phyloP scores from a whole-genome alignment of 1,139 yeast genomes.

The Candida frijolesensis region DNA sequence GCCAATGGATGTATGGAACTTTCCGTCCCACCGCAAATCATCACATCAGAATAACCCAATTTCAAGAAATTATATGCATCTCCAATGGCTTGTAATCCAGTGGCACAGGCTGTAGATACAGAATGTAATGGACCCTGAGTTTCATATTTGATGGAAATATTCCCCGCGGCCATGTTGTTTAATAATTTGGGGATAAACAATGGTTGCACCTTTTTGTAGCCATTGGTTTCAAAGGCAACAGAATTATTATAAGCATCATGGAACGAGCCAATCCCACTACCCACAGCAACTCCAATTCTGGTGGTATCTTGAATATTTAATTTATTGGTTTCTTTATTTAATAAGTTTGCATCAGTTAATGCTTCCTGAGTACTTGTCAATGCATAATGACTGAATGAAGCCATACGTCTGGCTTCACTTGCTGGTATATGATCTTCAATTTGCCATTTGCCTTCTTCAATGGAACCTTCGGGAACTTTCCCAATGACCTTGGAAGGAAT shows the following conservation, averaged over 20 bases:
- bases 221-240: slow-evolving; percentile 48
- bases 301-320: slow-evolving; percentile 27
- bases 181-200: slow-evolving; percentile 81
- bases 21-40: slow-evolving; percentile 94
- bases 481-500: slow-evolving; percentile 83
- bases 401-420: slow-evolving; percentile 59
- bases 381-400: slow-evolving; percentile 79
- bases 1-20: slow-evolving; percentile 86
- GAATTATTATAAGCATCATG: slow-evolving; percentile 71
- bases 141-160: slow-evolving; percentile 76
- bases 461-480: slow-evolving; percentile 59
- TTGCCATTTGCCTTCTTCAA: slow-evolving; percentile 54
- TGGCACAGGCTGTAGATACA: slow-evolving; percentile 94
- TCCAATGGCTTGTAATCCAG: slow-evolving; percentile 92
- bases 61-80: slow-evolving; percentile 84
- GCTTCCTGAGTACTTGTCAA: slow-evolving; percentile 80
- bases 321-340: slow-evolving; percentile 22
- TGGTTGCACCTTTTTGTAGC: slow-evolving; percentile 80
- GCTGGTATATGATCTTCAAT: slow-evolving; percentile 44
- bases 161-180: slow-evolving; percentile 95
- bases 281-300: slow-evolving; percentile 74
- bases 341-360: slow-evolving; percentile 57
- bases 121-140: slow-evolving; percentile 86
- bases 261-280: slow-evolving; percentile 92
- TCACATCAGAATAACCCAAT: slow-evolving; percentile 79